Base-by-base conservation (phyloP, 768 basidiomycete genomes). In the Rhodotorula diobovata region DNA sequence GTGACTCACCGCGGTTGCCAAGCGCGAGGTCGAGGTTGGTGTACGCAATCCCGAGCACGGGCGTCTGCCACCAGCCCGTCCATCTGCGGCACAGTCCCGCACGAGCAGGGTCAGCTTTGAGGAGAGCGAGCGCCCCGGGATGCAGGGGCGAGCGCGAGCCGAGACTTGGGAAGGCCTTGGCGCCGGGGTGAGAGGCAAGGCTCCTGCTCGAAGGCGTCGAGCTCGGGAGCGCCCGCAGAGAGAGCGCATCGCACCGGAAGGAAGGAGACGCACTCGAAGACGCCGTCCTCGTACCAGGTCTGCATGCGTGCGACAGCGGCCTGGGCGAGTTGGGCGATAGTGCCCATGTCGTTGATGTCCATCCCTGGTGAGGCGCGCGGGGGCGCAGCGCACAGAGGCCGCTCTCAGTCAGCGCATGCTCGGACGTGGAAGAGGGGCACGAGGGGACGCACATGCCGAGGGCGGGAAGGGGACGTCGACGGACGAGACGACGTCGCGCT, bases 1-100 rank as follows among this genome's bases (percentile, higher is more conserved):
- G 45, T 61, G 45, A 18, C 41, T 43, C 34, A 64, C 68, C 68
- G 4, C 34, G 18, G 56, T 69, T 69, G 14, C 68, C 68, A 10
- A 69, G 35, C 18, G 68, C 68, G 34, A 59, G 32, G 57, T 69
- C 68, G 32, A 69, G 68, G 41, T 60, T 64, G 20, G 68, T 39
- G 41, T 69, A 69, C 2, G 68, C 68, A 23, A 69, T 69, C 2
- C 68, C 68, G 34, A 69, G 56, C 11, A 69, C 68, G 0, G 68
- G 68, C 16, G 60, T 64, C 30, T 69, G 68, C 68, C 68, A 69
- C 68, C 68, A 69, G 2, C 54, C 62, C 1, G 68, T 69, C 68
- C 68, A 69, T 14, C 68, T 69, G 48, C 37, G 30, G 8, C 8
- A 1, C 32, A 8, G 45, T 4, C 18, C 0, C 16, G 14, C 9